Conservation (phyloP, 2,329 filamentous ascomycete genomes). For the Diatrype stigma region DNA sequence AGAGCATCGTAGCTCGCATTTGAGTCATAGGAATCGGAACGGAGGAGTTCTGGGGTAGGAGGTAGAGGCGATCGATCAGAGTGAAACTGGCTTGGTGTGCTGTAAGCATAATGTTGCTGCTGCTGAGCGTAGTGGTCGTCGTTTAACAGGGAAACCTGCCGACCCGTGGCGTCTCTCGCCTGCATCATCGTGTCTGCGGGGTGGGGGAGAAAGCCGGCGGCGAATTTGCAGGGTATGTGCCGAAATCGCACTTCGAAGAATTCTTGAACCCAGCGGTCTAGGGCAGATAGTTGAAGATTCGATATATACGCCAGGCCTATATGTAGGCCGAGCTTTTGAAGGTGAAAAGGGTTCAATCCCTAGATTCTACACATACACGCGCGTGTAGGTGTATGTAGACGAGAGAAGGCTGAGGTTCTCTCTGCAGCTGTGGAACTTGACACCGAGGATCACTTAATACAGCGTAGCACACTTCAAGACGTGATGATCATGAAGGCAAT, state of each 20-base stretch:
- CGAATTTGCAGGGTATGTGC: slow-evolving; percentile 1
- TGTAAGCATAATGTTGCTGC: slow-evolving; percentile 25
- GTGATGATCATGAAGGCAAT: neutral
- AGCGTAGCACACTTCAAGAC: neutral
- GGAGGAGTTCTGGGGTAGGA: slow-evolving; percentile 53
- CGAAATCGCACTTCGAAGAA: neutral
- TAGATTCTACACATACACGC: neutral
- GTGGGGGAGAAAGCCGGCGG: slow-evolving; percentile 1
- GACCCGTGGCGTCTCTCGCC: slow-evolving; percentile 51
- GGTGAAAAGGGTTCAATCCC: neutral
- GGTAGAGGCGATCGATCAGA: slow-evolving; percentile 41
- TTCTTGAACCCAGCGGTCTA: neutral
- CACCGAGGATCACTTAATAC: neutral
- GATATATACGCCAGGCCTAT: neutral
- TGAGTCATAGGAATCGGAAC: slow-evolving; percentile 60
- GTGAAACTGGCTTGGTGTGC: slow-evolving; percentile 33
- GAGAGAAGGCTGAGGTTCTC: neutral
- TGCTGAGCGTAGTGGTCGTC: slow-evolving; percentile 39
- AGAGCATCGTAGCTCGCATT: slow-evolving; percentile 50
- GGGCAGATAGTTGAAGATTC: neutral
- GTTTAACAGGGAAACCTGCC: slow-evolving; percentile 57
- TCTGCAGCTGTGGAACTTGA: neutral
- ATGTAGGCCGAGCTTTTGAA: neutral
- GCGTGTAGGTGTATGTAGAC: neutral
- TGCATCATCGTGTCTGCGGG: slow-evolving; percentile 45